Evolutionary conservation across 495 filamentous ascomycete species (phyloP).

Genomic region (Aspergillus funiculosus): DNA sequence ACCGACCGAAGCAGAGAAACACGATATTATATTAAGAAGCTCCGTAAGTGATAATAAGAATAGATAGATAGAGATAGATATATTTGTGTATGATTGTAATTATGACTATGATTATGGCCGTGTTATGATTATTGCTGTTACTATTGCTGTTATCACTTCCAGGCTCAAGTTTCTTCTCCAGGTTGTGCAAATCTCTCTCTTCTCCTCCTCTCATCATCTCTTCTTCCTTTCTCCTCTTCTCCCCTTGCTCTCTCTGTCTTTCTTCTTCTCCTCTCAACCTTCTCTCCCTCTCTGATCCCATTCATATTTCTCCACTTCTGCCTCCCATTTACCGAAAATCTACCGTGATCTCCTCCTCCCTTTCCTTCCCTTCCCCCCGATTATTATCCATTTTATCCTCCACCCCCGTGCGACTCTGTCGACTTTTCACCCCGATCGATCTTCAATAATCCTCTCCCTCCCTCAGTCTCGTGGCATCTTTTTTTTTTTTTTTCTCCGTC

Average conservation of each 20-base stretch:
- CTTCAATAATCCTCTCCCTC: constrained; percentile 5
- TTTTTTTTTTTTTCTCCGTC: constrained; percentile 22
- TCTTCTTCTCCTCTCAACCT: background rate
- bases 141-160: too few relatives aligned
- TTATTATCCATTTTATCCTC: constrained; percentile 5
- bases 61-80: too few relatives aligned
- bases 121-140: too few relatives aligned
- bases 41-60: too few relatives aligned
- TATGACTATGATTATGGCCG: too few relatives aligned
- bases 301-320: background rate
- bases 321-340: background rate
- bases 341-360: background rate
- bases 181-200: constrained; percentile 1
- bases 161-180: background rate
- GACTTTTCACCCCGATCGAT: constrained; percentile 14
- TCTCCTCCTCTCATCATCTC: constrained; percentile 2
- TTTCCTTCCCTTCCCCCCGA: constrained; percentile 2
- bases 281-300: background rate
- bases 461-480: constrained; percentile 18
- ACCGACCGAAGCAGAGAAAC: too few relatives aligned
- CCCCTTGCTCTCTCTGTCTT: background rate
- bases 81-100: too few relatives aligned
- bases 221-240: constrained; percentile 4
- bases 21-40: too few relatives aligned
- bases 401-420: constrained; percentile 10